These are phyloP conservation scores for Dendrobium catenatum DNA, from an alignment of 106 monocot species.

Conservation along the genomic window DNA sequence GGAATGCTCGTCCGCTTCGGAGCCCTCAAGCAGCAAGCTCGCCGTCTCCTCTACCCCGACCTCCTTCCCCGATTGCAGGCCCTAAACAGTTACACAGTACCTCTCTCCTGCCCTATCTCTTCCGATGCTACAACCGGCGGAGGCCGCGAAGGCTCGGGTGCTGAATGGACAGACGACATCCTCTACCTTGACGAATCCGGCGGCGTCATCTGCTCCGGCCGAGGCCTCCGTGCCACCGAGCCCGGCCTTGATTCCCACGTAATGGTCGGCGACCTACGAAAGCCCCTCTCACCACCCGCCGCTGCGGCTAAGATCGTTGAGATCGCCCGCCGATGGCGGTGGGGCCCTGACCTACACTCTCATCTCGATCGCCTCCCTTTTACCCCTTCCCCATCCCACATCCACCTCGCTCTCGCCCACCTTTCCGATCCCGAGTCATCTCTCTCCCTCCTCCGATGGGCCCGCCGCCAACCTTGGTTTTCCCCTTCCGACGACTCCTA, in stretches of 20 bases:
- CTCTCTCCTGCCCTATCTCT: background rate
- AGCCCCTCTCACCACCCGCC: constrained; percentile 22
- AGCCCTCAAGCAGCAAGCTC: background rate
- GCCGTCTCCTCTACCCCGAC: background rate
- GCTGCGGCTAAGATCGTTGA: constrained; percentile 25
- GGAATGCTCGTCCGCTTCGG: constrained; percentile 4
- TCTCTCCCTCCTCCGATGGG: constrained; percentile 76
- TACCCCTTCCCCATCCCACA: constrained; percentile 15
- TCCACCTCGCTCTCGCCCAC: constrained; percentile 28
- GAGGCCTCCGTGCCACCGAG: constrained; percentile 42
- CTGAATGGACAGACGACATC: constrained; percentile 45
- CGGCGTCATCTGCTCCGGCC: constrained; percentile 36
- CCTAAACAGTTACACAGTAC: too few relatives aligned
- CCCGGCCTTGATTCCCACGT: constrained; percentile 21
- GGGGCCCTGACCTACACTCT: constrained; percentile 26
- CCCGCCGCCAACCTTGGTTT: constrained; percentile 66
- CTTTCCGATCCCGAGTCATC: constrained; percentile 35
- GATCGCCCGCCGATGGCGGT: constrained; percentile 26
- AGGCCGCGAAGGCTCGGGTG: background rate
- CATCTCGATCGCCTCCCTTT: constrained; percentile 23
- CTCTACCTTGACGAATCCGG: constrained; percentile 71
- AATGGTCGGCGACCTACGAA: constrained; percentile 15
- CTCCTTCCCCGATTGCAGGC: too few relatives aligned
- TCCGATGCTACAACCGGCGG: background rate
- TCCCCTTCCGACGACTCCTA: constrained; percentile 32